A percentile compares a stretch with the other conserved stretches of the same genome.
These are phyloP conservation scores for Pseudocercospora pini-densiflorae DNA, from an alignment of 2,329 filamentous ascomycete genomes.

Conservation along the genomic window DNA sequence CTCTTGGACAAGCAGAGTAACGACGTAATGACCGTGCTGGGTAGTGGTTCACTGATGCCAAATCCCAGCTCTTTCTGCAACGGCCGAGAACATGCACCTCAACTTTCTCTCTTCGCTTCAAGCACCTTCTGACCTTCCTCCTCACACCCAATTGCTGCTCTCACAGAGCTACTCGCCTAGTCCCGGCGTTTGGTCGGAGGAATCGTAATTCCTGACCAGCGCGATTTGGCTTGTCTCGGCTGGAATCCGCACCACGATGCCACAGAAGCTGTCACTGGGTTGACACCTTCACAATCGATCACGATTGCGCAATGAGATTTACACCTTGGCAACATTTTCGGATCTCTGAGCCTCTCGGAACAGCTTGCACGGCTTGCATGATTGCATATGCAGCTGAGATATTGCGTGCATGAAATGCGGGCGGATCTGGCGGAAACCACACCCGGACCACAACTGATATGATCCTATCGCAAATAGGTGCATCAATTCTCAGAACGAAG, in stretches of 20 bases:
- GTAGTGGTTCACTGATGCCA: background rate
- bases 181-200: background rate
- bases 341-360: background rate
- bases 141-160: background rate
- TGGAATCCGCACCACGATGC: background rate
- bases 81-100: background rate
- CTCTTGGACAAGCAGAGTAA: background rate
- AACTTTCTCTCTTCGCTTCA: background rate
- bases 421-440: background rate
- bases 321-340: background rate
- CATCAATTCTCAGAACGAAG: background rate
- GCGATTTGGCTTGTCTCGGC: background rate
- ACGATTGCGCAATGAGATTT: background rate
- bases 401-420: constrained; percentile 3
- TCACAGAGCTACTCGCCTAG: background rate
- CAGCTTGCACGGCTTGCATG: background rate
- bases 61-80: background rate
- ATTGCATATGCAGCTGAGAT: background rate
- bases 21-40: background rate
- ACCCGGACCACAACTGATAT: background rate
- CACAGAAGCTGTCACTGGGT: background rate
- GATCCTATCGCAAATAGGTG: background rate
- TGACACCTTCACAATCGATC: background rate
- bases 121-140: background rate
- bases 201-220: background rate